Conservation (phyloP, 805 yeast genomes). For the Phaffomyces opuntiae region DNA sequence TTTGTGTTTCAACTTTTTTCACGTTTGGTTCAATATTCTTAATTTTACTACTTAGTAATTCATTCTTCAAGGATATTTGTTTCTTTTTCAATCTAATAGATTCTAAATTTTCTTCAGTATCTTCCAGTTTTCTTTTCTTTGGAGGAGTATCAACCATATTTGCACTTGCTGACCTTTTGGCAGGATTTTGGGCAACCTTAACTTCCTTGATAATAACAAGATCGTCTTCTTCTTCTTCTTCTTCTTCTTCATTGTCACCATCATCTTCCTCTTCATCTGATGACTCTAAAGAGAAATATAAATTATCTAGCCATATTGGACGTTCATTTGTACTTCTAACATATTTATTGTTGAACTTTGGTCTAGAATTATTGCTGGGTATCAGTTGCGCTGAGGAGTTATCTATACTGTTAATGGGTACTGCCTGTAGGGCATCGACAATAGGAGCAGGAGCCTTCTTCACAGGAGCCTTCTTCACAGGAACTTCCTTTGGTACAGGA, state of each 20-base stretch:
- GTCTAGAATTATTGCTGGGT: constrained; percentile 1
- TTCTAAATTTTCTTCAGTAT: background rate
- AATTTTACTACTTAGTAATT: constrained; percentile 1
- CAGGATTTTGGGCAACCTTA: background rate
- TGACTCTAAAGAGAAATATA: constrained; percentile 19
- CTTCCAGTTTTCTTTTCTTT: constrained; percentile 6
- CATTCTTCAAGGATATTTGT: constrained; percentile 1
- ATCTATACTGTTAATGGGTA: background rate
- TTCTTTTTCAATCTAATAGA: constrained; percentile 1
- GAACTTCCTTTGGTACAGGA: constrained; percentile 5
- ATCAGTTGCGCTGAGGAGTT: background rate
- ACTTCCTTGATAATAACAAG: too few species aligned
- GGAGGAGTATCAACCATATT: background rate
- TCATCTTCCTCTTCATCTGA: constrained; percentile 12
- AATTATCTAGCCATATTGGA: constrained; percentile 21
- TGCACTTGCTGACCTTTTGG: background rate
- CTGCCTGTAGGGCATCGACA: background rate
- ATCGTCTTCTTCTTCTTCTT: background rate
- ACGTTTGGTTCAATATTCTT: background rate
- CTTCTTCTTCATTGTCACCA: background rate
- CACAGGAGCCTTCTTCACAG: background rate
- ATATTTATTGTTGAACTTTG: constrained; percentile 11
- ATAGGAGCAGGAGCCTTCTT: background rate
- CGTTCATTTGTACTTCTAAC: constrained; percentile 7
- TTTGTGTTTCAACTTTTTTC: background rate